Base-by-base conservation (phyloP, 257 asterid genomes). In the Capsicum pubescens region DNA sequence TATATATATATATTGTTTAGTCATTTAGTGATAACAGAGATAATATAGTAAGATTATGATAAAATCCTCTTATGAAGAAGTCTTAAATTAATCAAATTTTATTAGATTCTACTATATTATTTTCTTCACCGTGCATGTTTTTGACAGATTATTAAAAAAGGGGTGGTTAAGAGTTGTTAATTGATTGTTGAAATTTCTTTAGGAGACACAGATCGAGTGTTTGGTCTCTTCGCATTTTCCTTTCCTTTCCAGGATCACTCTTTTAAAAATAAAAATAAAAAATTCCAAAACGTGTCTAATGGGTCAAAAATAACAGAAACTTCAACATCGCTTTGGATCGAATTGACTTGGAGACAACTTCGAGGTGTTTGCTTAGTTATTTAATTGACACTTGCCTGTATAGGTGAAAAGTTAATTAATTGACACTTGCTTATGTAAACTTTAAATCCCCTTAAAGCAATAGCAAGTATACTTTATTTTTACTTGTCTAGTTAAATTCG, bases 341-440 rank as follows among this genome's bases (percentile, higher is more conserved):
- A 72, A 74, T 74, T 50, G 61, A 74, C 81, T 35, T 52, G 46
- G 26, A 76, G 2, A 26, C 48, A 76, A 76, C 63, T 76, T 76
- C 48, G 14, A 52, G 64, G 81, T 52, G 81, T 17, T 76, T 76
- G 64, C 64, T 54, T 52, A 8, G 59, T 14, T 52, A 52, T 52
- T 50, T 13, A 13, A 21, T 52, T 76, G 63, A 52, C 81, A 52
- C 9, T 76, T 52, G 48, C 39, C 55, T 54, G 11, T 66, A 14
- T 21, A 0, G 5, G 44, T 66, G 46, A 32, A 66, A 64, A 11
- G 17, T 64, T 26, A 0, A 26, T 26, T 26, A 26, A 26, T 26
- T 26, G 32, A 26, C 32, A 26, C 32, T 26, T 26, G 32, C 32
- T 26, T 26, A 1, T 26, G 32, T 26, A 26, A 2, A 26, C 32